These are phyloP conservation scores for Beverwykella pulmonaria DNA, from an alignment of 495 filamentous ascomycete genomes.

Conservation along the genomic window DNA sequence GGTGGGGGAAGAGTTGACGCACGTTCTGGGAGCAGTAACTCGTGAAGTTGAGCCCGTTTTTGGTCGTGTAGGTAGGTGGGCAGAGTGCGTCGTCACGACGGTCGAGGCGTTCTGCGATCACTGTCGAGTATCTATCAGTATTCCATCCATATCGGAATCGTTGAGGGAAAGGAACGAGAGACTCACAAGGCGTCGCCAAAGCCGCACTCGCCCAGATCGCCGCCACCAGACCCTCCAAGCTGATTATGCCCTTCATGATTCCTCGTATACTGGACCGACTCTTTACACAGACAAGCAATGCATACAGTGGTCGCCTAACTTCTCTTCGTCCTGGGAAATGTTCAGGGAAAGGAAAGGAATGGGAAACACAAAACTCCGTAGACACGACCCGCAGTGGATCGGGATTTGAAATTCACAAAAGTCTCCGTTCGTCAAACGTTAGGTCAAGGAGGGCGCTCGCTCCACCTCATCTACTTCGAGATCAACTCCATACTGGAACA, in stretches of 20 bases:
- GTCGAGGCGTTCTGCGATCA: constrained; percentile 2
- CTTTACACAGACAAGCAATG: background rate
- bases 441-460: background rate
- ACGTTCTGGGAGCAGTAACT: constrained; percentile 26
- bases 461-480: background rate
- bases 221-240: background rate
- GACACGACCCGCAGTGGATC: background rate
- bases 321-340: background rate
- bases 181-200: constrained; percentile 19
- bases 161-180: background rate
- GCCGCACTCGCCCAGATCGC: constrained; percentile 8
- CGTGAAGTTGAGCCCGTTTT: constrained; percentile 30
- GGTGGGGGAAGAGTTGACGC: background rate
- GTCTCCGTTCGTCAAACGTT: background rate
- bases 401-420: background rate
- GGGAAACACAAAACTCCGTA: background rate
- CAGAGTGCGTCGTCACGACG: background rate
- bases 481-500: too few species aligned
- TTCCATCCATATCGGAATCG: background rate
- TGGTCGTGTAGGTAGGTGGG: constrained; percentile 4
- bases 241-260: background rate
- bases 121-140: background rate
- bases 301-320: background rate
- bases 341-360: background rate
- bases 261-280: background rate